Base-by-base conservation (phyloP, 805 yeast species). In the Brettanomyces anomalus region DNA sequence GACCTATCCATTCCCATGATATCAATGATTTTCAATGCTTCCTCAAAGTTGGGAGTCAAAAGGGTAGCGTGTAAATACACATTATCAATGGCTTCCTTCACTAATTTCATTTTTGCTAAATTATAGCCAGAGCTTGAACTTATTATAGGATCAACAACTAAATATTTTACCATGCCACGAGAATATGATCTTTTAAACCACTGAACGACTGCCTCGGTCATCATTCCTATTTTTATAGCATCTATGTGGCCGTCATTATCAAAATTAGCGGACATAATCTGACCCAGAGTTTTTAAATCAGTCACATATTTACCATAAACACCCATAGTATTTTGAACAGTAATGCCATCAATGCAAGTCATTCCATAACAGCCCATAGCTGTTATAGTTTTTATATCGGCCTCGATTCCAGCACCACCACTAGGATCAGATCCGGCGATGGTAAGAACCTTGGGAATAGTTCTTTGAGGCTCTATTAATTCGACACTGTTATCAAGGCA, bases 351-450 rank as follows among this genome's bases (percentile, higher is more conserved):
- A 36, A 85, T 77, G 53, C 87, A 79, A 1, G 93, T 83, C 60
- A 81, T 62, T 0, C 83, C 96, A 56, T 80, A 87, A 38, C 86
- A 86, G n/a, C 76, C 74, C 55, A 84, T 86, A 1, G 82, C 85
- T 2, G 84, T 71, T 43, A 87, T 74, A 1, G 96, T 79, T 61
- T 87, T 87, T 35, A 87, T 56, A 58, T 87, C 96, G 0, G 96
- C 96, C 58, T 87, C 96, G 37, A 87, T 79, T 3, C 96, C 96
- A 1, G 96, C 96, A 6, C 96, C 96, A 3, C 96, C 96, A 3
- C 93, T 81, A 35, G 80, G 75, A 57, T 87, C 96, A 0, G 90
- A 81, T 0, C 95, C 95, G 3, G 88, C 87, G 37, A 73, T 64
- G 0, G 74, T 67, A 44, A 74, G 52, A 1, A 74, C 76, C 1